A percentile compares a stretch with the other conserved stretches of the same genome.
Conservation (phyloP, 2,329 filamentous ascomycete species). For the Cytospora paraplurivora region DNA sequence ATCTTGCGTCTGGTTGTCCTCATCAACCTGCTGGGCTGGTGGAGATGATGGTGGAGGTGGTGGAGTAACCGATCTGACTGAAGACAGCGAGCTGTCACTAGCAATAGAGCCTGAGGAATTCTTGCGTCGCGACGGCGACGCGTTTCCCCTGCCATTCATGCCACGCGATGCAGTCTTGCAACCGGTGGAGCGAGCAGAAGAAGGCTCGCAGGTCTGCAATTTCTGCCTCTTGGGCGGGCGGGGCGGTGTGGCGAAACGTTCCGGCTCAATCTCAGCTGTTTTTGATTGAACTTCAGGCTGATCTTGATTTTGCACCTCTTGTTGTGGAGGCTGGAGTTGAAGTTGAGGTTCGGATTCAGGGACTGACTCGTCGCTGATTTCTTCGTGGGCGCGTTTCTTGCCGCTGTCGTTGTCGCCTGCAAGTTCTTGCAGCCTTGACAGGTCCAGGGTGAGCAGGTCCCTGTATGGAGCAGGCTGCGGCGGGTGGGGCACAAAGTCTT, state of each 20-base stretch:
- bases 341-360: constrained; percentile 23
- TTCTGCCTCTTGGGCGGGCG: constrained; percentile 30
- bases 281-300: constrained; percentile 17
- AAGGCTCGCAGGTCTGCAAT: constrained; percentile 26
- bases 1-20: constrained; percentile 24
- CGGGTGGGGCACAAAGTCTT: constrained; percentile 45
- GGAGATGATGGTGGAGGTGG: constrained; percentile 33
- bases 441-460: constrained; percentile 47
- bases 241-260: constrained; percentile 29
- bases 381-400: constrained; percentile 22
- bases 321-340: constrained; percentile 22
- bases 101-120: constrained; percentile 34
- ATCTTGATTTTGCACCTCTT: constrained; percentile 8
- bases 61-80: constrained; percentile 37
- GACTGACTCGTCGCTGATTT: constrained; percentile 24
- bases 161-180: constrained; percentile 28
- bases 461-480: constrained; percentile 54
- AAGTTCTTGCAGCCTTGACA: constrained; percentile 34
- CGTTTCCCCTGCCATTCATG: constrained; percentile 31
- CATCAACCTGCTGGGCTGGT: constrained; percentile 24
- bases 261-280: constrained; percentile 19
- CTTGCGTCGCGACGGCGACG: constrained; percentile 33
- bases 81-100: constrained; percentile 41
- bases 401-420: constrained; percentile 31
- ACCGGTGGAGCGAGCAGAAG: constrained; percentile 14